A percentile compares a stretch with the other conserved stretches of the same genome.
phyloP scores from a whole-genome alignment of 2,329 filamentous ascomycete genomes.

The Trichoderma breve region DNA sequence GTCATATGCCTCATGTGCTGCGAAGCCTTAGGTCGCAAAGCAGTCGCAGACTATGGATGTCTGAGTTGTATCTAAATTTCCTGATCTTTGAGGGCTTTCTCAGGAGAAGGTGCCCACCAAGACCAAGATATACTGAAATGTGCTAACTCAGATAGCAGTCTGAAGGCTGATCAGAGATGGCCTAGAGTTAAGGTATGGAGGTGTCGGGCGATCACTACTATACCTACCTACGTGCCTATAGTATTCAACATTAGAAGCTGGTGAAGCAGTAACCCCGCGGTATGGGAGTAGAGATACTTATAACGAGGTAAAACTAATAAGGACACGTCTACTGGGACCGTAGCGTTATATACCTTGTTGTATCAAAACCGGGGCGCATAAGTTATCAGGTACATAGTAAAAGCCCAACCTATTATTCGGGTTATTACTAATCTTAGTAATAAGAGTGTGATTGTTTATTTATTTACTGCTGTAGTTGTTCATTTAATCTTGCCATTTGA shows the following conservation, averaged over 20 bases:
- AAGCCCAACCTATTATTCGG: too few species aligned
- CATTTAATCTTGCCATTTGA: background rate
- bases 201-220: background rate
- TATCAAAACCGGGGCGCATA: too few species aligned
- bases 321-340: too few species aligned
- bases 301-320: too few species aligned
- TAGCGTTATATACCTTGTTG: too few species aligned
- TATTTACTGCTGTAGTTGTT: background rate
- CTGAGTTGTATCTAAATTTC: background rate
- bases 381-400: too few species aligned
- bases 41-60: background rate
- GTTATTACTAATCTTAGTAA: background rate
- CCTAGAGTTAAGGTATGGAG: background rate
- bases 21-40: background rate
- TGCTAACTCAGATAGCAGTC: background rate
- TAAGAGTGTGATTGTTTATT: background rate
- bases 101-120: background rate
- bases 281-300: background rate
- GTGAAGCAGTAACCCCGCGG: background rate
- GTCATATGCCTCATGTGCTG: background rate
- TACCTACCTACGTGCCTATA: background rate
- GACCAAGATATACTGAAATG: background rate
- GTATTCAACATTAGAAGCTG: background rate
- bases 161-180: background rate
- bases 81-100: background rate